Evolutionary conservation across 495 filamentous ascomycete genomes (phyloP).

Genomic region (Trichodelitschia bisporula): DNA sequence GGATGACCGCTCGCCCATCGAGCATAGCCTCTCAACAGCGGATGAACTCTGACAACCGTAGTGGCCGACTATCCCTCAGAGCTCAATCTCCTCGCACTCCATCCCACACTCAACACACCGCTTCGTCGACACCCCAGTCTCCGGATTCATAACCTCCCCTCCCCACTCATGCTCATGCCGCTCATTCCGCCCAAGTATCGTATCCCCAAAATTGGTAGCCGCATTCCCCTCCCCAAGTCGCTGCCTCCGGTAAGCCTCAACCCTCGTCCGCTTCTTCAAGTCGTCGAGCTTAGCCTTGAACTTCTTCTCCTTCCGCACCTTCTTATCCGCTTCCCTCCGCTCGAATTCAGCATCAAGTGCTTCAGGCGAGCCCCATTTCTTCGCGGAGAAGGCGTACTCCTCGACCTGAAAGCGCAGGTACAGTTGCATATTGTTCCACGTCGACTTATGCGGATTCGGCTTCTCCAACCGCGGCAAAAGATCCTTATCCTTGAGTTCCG

Average conservation of each 20-base stretch:
- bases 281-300: constrained; percentile 74
- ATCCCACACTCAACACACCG: constrained; percentile 77
- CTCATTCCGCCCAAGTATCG: constrained; percentile 25
- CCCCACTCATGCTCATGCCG: constrained; percentile 94
- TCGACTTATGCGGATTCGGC: constrained; percentile 84
- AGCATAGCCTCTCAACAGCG: no score
- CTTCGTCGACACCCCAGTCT: constrained; percentile 55
- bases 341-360: constrained; percentile 78
- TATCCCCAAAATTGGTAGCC: constrained; percentile 43
- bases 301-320: constrained; percentile 69
- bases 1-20: no score
- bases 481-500: constrained; percentile 64
- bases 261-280: constrained; percentile 77
- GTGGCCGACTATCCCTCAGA: no score
- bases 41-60: no score
- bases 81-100: constrained; percentile 90
- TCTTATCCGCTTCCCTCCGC: constrained; percentile 55
- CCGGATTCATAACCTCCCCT: constrained; percentile 45
- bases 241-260: constrained; percentile 56
- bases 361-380: constrained; percentile 70
- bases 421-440: constrained; percentile 97
- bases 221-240: constrained; percentile 24
- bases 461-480: constrained; percentile 67
- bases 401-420: constrained; percentile 87
- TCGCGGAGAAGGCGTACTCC: constrained; percentile 57